Evolutionary conservation across 768 basidiomycete genomes (phyloP).

Genomic region (Crepidotus variabilis): DNA sequence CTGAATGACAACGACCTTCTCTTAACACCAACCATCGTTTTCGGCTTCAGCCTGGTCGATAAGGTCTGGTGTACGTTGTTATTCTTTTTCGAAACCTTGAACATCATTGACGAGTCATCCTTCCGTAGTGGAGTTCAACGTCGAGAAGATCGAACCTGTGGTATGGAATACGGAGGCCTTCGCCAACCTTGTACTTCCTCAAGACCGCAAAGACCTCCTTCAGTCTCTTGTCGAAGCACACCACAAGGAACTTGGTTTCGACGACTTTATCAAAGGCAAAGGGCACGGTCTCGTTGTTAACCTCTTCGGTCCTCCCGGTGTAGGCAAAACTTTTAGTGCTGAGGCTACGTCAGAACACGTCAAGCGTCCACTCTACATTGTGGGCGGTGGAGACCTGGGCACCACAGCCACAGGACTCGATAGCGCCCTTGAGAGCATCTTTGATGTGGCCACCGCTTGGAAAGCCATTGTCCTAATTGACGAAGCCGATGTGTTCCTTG

Average conservation of each 20-base stretch:
- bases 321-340: constrained; percentile 60
- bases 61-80: constrained; percentile 52
- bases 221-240: constrained; percentile 58
- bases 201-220: constrained; percentile 48
- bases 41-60: constrained; percentile 58
- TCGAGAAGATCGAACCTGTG: constrained; percentile 49
- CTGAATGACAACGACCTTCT: constrained; percentile 51
- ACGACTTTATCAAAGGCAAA: constrained; percentile 64
- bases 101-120: neutral
- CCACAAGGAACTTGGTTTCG: constrained; percentile 46
- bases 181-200: constrained; percentile 54
- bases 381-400: constrained; percentile 54
- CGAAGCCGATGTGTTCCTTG: constrained; percentile 71
- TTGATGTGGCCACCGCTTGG: constrained; percentile 56
- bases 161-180: constrained; percentile 58
- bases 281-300: constrained; percentile 59
- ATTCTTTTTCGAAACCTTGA: neutral
- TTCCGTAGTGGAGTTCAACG: constrained; percentile 53
- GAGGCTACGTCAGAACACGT: constrained; percentile 59
- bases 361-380: constrained; percentile 45
- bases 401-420: constrained; percentile 44
- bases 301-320: constrained; percentile 56
- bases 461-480: constrained; percentile 58
- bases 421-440: constrained; percentile 38
- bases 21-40: constrained; percentile 52